Evolutionary conservation across 306 rosid genomes (phyloP).

Genomic region (Dalbergia cultrata): DNA sequence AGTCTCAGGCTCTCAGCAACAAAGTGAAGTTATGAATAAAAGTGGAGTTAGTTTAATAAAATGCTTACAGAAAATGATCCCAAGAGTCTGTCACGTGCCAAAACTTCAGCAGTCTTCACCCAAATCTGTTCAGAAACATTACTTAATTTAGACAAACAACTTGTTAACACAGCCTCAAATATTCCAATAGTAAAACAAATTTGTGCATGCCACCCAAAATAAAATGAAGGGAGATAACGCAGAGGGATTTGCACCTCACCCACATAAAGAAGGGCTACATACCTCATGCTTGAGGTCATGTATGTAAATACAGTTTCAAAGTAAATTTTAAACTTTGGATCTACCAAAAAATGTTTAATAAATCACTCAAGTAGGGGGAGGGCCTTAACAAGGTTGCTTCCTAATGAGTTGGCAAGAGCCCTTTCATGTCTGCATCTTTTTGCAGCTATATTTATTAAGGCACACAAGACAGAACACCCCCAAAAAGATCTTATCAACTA

Average conservation of each 20-base stretch:
- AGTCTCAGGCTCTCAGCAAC: slow-evolving; percentile 27
- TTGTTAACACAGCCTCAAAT: slow-evolving; percentile 7
- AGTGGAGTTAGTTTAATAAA: slow-evolving; percentile 15
- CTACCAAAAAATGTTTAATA: slow-evolving; percentile 4
- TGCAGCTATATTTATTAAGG: neutral
- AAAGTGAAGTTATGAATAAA: neutral
- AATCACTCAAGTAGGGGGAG: neutral
- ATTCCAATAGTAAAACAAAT: neutral
- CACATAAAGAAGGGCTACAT: neutral
- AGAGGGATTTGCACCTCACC: slow-evolving; percentile 25
- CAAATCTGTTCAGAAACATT: slow-evolving; percentile 69
- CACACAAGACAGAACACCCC: slow-evolving; percentile 9
- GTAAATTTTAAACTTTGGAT: neutral
- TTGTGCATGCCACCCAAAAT: neutral
- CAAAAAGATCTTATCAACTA: slow-evolving; percentile 4
- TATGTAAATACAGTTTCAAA: neutral
- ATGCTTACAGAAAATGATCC: slow-evolving; percentile 91
- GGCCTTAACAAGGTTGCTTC: neutral
- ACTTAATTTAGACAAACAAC: slow-evolving; percentile 15
- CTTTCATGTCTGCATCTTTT: slow-evolving; percentile 13
- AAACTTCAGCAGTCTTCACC: slow-evolving; percentile 91
- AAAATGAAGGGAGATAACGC: neutral
- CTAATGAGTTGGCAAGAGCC: neutral
- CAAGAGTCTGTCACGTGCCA: slow-evolving; percentile 94
- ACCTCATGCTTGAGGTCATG: neutral